Evolutionary conservation across 495 filamentous ascomycete species (phyloP), one percentile per base, ranked within the genome.

Genomic region (Penicillium argentinense): DNA sequence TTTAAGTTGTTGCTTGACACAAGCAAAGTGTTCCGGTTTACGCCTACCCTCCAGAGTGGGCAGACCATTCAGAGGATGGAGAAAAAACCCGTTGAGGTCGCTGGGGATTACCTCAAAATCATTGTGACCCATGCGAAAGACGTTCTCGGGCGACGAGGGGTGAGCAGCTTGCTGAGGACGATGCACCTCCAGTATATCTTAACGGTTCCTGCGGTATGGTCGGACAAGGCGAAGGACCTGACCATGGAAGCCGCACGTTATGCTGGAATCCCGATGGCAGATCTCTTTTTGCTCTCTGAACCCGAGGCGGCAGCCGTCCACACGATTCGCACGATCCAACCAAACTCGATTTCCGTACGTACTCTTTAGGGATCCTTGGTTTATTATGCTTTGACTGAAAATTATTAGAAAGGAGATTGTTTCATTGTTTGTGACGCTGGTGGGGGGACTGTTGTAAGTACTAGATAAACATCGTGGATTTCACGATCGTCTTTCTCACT

Each of bases 271-370:
- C 18, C 48, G 1, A 8, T 17, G 0, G 3, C 40, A 2, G 61
- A 66, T 21, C 55, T 82, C 37, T 66, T 63, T 26, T 50, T 85
- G 9, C 72, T 85, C 9, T 79, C 77, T 1, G 83, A 86, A 55
- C 84, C 83, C 0, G 83, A 85, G 53, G 80, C 80, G 4, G 81
- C 81, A 3, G 80, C 80, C 0, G 62, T 80, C 0, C 77, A 76
- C 55, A 72, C 77, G 0, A 56, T 83, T 9, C 33, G 67, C 60
- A 49, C 43, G 1, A 60, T 57, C 12, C 51, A 62, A 43, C 56
- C 64, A 9, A 61, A 66, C 26, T 39, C 42, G 0, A 51, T 68
- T 9, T 14, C 42, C 18, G 60, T 62, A 37, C 3, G 58, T 34
- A 23, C 40, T 11, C 3, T n/a, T 24, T 12, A 36, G 18, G n/a